phyloP scores from a whole-genome alignment of 352 stramenopile species.

The Phytophthora sojae region DNA sequence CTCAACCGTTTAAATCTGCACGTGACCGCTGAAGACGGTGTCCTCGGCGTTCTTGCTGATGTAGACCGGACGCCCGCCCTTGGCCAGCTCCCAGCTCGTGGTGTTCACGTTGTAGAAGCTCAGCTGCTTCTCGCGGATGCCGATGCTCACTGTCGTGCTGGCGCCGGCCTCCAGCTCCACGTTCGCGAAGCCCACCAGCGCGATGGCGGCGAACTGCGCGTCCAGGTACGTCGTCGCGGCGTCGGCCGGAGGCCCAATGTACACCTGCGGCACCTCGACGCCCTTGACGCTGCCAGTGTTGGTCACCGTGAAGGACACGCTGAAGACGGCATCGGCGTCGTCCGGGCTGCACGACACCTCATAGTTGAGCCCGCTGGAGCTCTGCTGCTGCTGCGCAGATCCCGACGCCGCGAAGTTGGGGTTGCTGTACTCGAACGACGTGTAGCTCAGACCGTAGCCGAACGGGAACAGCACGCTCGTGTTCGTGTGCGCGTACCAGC shows the following conservation, averaged over 20 bases:
- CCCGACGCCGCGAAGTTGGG: slow-evolving; percentile 31
- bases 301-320: slow-evolving; percentile 27
- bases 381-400: slow-evolving; percentile 12
- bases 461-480: slow-evolving; percentile 45
- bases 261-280: slow-evolving; percentile 44
- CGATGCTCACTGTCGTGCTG: slow-evolving; percentile 37
- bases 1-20: slow-evolving; percentile 23
- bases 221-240: slow-evolving; percentile 33
- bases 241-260: slow-evolving; percentile 33
- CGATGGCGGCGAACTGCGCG: slow-evolving; percentile 38
- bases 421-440: slow-evolving; percentile 43
- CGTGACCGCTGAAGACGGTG: slow-evolving; percentile 30
- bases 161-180: slow-evolving; percentile 42
- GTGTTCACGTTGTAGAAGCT: slow-evolving; percentile 42
- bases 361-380: slow-evolving; percentile 21
- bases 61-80: slow-evolving; percentile 29
- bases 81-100: slow-evolving; percentile 33
- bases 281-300: slow-evolving; percentile 34
- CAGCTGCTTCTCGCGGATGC: slow-evolving; percentile 38
- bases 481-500: slow-evolving; percentile 42
- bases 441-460: slow-evolving; percentile 42
- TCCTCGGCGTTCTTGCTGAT: slow-evolving; percentile 39
- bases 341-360: slow-evolving; percentile 32
- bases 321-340: slow-evolving; percentile 27
- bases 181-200: slow-evolving; percentile 40